These are phyloP conservation scores for Leptographium radiaticola DNA, from an alignment of 2,329 filamentous ascomycete genomes.

Conservation along the genomic window DNA sequence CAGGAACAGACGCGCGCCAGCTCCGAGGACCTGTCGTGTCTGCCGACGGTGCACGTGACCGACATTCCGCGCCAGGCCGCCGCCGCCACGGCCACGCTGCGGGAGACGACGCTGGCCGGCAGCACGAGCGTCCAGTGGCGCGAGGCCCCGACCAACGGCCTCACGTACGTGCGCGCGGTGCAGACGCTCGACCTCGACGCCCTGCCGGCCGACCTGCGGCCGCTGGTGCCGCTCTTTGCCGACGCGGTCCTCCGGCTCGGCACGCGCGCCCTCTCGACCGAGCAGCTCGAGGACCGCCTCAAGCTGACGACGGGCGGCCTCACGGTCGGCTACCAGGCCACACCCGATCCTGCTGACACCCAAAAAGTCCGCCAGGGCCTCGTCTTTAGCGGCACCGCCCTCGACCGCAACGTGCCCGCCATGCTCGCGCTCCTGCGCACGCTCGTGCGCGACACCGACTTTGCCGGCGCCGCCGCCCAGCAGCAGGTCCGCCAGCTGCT, in stretches of 20 bases:
- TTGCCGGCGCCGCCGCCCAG: slow-evolving; percentile 69
- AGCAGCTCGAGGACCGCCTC: slow-evolving; percentile 88
- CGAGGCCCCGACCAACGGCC: slow-evolving; percentile 83
- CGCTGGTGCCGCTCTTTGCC: slow-evolving; percentile 79
- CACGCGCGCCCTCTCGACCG: slow-evolving; percentile 78
- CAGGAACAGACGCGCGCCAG: slow-evolving; percentile 74
- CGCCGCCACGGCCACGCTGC: slow-evolving; percentile 36
- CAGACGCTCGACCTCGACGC: slow-evolving; percentile 53
- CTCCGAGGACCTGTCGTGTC: slow-evolving; percentile 70
- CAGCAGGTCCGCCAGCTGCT: slow-evolving; percentile 76
- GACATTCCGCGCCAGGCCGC: slow-evolving; percentile 78
- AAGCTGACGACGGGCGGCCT: slow-evolving; percentile 93
- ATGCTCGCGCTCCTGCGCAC: slow-evolving; percentile 81
- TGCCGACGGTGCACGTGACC: slow-evolving; percentile 76
- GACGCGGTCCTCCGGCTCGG: slow-evolving; percentile 89
- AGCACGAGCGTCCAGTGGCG: slow-evolving; percentile 51
- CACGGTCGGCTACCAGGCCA: slow-evolving; percentile 71
- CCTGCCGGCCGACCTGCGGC: slow-evolving; percentile 70
- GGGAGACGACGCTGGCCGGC: slow-evolving; percentile 39
- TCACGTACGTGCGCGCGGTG: slow-evolving; percentile 91
- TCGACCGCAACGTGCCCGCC: slow-evolving; percentile 78
- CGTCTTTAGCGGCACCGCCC: slow-evolving; percentile 69
- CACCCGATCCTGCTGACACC: slow-evolving; percentile 62
- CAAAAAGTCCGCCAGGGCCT: slow-evolving; percentile 66
- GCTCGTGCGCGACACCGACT: slow-evolving; percentile 77